These are phyloP conservation scores for Crataegus laevigata DNA, from an alignment of 306 rosid genomes.

Conservation along the genomic window DNA sequence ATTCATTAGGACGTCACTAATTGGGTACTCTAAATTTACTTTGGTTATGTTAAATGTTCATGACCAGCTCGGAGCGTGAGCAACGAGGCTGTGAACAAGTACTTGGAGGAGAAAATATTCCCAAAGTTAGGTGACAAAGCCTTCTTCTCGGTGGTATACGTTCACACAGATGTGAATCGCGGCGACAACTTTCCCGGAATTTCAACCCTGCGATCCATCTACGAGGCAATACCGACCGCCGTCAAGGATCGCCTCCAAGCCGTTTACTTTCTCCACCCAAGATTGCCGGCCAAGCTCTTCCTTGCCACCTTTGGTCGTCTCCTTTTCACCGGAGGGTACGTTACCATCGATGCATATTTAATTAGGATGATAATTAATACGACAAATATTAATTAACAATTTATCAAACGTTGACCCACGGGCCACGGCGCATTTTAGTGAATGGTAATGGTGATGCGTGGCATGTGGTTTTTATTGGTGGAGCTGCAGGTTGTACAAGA, in stretches of 20 bases:
- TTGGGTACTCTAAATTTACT: not conserved
- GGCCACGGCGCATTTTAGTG: not conserved
- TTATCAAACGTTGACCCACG: not conserved
- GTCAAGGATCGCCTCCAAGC: conserved; percentile 18
- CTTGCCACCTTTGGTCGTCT: conserved; percentile 36
- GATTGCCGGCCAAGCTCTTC: conserved; percentile 26
- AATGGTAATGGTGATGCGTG: not conserved
- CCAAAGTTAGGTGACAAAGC: conserved; percentile 16
- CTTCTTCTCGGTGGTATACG: conserved; percentile 30
- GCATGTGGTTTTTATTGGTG: not conserved
- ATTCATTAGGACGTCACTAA: not conserved
- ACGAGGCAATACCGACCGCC: conserved; percentile 19
- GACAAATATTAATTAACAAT: not conserved
- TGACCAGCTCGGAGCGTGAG: conserved; percentile 22
- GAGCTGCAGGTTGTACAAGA: conserved; percentile 24
- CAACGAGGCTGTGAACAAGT: conserved; percentile 21
- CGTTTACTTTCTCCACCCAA: conserved; percentile 31
- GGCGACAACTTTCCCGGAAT: conserved; percentile 27
- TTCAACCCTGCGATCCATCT: conserved; percentile 20
- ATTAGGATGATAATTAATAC: not conserved
- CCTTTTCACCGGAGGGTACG: conserved; percentile 24
- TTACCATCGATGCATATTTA: not conserved
- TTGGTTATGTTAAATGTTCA: not conserved
- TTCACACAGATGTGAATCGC: conserved; percentile 25
- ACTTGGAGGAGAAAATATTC: conserved; percentile 21